Evolutionary conservation across 1,284 basidiomycete genomes (phyloP).

Genomic region (Anthracocystis panici-leucophaei): DNA sequence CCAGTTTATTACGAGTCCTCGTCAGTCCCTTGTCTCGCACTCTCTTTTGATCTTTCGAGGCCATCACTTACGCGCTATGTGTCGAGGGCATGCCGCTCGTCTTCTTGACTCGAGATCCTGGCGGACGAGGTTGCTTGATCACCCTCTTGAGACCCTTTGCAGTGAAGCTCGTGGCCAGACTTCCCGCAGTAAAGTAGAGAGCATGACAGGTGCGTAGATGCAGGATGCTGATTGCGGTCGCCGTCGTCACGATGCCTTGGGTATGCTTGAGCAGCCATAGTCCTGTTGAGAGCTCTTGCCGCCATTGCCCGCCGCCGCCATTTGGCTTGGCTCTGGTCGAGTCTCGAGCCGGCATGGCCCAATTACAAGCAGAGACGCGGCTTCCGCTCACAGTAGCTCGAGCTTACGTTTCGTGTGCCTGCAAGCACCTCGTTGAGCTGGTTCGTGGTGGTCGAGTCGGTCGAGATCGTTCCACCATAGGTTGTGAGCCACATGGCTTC

Average conservation of each 20-base stretch:
- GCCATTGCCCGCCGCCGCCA: background rate
- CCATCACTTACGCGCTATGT: constrained; percentile 42
- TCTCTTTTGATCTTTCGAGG: background rate
- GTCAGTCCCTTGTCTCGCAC: background rate
- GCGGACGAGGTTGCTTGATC: constrained; percentile 57
- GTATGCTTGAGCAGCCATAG: constrained; percentile 54
- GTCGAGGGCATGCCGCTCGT: constrained; percentile 58
- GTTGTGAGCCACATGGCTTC: too few species aligned
- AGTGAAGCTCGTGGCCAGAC: constrained; percentile 49
- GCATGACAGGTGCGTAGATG: constrained; percentile 47
- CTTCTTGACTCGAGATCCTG: constrained; percentile 50
- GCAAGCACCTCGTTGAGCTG: background rate
- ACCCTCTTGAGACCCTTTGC: constrained; percentile 53
- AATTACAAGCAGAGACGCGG: background rate
- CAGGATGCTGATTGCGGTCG: constrained; percentile 50
- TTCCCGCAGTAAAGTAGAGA: constrained; percentile 42
- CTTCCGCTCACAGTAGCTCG: background rate
- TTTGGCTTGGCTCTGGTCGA: background rate
- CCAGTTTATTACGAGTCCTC: background rate
- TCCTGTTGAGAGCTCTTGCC: constrained; percentile 33
- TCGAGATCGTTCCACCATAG: too few species aligned
- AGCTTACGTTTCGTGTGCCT: background rate
- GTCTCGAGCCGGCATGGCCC: constrained; percentile 12
- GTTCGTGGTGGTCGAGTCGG: background rate
- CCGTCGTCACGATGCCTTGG: constrained; percentile 51